Evolutionary conservation across 2,329 filamentous ascomycete genomes (phyloP), one percentile per base, ranked within the genome.

Genomic region (Apiospora marii): DNA sequence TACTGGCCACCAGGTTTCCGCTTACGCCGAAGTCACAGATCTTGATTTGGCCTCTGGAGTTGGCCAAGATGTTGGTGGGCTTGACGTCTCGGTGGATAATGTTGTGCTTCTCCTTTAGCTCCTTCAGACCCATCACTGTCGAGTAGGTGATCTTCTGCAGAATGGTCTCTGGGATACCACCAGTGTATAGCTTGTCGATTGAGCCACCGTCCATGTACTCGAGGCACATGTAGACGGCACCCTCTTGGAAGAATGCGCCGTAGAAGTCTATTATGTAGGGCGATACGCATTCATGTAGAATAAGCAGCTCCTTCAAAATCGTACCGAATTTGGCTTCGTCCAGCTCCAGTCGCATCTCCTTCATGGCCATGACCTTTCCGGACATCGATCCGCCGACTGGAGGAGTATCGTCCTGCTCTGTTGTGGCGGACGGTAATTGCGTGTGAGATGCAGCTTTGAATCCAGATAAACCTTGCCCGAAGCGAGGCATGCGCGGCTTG

Each of bases 1-100:
- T 98, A 85, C 95, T 98, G 34, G 96, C 96, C 30, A 99, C 96
- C 34, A 99, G 85, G 79, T 99, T 99, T 70, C 96, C 96, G 76
- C 94, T 97, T 71, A 99, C 96, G 72, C 96, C 96, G 82, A 99
- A 99, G 83, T 99, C 96, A 83, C 96, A 99, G 72, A 99, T 98
- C 84, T 99, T 99, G 86, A 98, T 89, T 80, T 98, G 95, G 0
- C 96, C 96, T 58, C 89, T 89, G 1, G 92, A 93, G 83, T 98
- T 99, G 82, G 94, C 91, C 1, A 99, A 87, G 73, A 99, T 98
- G 79, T 99, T 99, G n/a, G 96, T 99, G 1, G 96, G 96, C 83
- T 99, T 99, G 75, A 99, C 96, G 80, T 99, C 96, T 75, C 96
- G 92, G 81, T 99, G 96, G 76, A 99, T 99, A 83, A 99, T 99